Conservation (phyloP, 2,329 filamentous ascomycete genomes). For the Dactylonectria macrodidyma region DNA sequence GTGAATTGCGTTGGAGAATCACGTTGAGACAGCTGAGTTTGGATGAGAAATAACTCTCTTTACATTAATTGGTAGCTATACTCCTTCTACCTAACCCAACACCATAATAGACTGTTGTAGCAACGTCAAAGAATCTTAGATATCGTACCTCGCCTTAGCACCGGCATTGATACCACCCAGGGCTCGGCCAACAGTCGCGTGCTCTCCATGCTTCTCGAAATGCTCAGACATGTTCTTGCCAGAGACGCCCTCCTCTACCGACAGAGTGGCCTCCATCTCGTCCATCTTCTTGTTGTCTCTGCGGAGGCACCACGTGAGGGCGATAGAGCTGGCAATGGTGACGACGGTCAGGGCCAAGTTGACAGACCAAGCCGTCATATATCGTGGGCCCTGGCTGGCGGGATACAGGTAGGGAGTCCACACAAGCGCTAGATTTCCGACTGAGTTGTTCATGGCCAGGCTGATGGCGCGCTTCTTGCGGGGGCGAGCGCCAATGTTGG, state of each 20-base stretch:
- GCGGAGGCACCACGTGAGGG: conserved; percentile 36
- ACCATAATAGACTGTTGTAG: neutral
- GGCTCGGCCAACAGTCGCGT: conserved; percentile 21
- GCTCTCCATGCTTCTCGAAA: conserved; percentile 34
- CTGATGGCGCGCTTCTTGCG: conserved; percentile 32
- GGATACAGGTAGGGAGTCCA: conserved; percentile 41
- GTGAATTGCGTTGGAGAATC: neutral
- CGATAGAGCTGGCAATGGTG: conserved; percentile 41
- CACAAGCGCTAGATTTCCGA: conserved; percentile 38
- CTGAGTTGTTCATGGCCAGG: conserved; percentile 38
- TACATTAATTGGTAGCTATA: neutral
- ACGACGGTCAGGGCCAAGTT: conserved; percentile 39
- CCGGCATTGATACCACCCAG: conserved; percentile 27
- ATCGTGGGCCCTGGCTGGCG: conserved; percentile 26
- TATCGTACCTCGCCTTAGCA: conserved; percentile 29
- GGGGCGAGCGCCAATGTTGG: conserved; percentile 29
- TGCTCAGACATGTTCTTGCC: conserved; percentile 32
- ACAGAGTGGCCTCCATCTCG: conserved; percentile 22
- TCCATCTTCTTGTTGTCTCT: conserved; percentile 37
- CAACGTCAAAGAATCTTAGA: neutral
- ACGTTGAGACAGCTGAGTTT: neutral
- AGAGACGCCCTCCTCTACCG: conserved; percentile 29
- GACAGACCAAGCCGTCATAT: conserved; percentile 32
- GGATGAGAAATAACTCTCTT: neutral
- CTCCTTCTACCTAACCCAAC: neutral